Conservation (phyloP, 371 early-diverging fungal genomes). For the Circinella minor region DNA sequence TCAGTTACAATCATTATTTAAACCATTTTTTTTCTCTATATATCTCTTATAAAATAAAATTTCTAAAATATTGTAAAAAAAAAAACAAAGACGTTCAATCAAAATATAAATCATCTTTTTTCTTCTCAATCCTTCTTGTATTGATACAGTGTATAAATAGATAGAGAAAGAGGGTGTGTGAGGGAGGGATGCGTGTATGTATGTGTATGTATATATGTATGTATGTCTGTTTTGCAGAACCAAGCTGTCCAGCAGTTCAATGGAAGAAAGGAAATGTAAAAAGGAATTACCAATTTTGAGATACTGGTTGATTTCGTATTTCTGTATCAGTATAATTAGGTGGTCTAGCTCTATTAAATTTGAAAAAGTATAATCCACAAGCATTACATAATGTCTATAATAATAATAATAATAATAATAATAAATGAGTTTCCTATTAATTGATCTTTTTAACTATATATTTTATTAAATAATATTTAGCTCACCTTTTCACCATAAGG, state of each 20-base stretch:
- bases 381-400: conserved; percentile 8
- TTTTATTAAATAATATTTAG: background rate
- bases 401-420: background rate
- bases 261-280: background rate
- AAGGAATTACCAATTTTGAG: background rate
- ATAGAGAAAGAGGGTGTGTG: too few relatives aligned
- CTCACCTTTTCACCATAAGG: conserved; percentile 7
- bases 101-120: too few relatives aligned
- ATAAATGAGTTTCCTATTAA: background rate
- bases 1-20: too few relatives aligned
- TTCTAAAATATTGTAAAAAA: too few relatives aligned
- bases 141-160: too few relatives aligned
- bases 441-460: too few relatives aligned
- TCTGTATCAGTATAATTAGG: conserved; percentile 2
- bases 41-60: too few relatives aligned
- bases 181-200: too few relatives aligned
- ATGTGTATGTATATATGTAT: too few relatives aligned
- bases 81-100: too few relatives aligned
- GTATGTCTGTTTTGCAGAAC: background rate
- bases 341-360: background rate
- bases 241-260: conserved; percentile 5
- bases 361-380: conserved; percentile 2
- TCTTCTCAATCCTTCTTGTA: too few relatives aligned
- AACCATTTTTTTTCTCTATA: too few relatives aligned
- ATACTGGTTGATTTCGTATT: conserved; percentile 6